phyloP scores from a whole-genome alignment of 2,329 filamentous ascomycete species.

The Chaetomium globosum region DNA sequence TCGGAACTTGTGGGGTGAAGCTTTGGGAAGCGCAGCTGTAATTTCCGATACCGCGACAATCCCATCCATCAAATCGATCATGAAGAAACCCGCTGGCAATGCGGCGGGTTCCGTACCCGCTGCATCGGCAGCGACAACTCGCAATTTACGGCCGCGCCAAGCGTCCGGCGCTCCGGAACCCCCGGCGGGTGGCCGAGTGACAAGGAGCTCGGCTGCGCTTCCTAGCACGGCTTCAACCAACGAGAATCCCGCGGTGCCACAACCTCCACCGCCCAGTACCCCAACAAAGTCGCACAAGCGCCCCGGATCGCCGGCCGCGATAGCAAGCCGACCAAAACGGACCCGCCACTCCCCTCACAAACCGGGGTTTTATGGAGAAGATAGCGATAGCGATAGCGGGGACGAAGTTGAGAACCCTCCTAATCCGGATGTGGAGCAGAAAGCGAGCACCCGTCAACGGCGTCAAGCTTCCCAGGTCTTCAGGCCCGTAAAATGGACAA shows the following conservation, averaged over 20 bases:
- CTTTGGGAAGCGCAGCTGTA: constrained; percentile 2
- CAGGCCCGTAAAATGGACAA: constrained; percentile 11
- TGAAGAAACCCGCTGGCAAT: constrained; percentile 26
- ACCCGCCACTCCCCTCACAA: constrained; percentile 26
- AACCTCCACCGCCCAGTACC: not conserved
- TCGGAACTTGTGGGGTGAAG: not conserved
- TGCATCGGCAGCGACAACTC: constrained; percentile 23
- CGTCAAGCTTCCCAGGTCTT: not conserved
- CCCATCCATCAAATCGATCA: constrained; percentile 8
- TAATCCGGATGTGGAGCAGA: constrained; percentile 24
- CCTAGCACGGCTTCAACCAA: constrained; percentile 15
- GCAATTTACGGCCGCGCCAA: constrained; percentile 34
- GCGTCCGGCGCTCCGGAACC: constrained; percentile 23
- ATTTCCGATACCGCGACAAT: constrained; percentile 11
- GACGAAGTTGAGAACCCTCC: constrained; percentile 25
- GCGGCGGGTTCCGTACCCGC: constrained; percentile 18
- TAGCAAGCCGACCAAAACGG: constrained; percentile 29
- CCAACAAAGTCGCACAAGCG: constrained; percentile 27
- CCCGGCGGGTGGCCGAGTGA: constrained; percentile 28
- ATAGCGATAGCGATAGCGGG: constrained; percentile 26
- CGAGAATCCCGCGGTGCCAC: constrained; percentile 3
- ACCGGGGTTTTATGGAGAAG: constrained; percentile 34
- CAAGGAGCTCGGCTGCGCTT: constrained; percentile 29
- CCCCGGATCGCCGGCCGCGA: constrained; percentile 8
- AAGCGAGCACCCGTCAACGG: not conserved